Percentiles rank a stretch among this genome's conserved stretches.
phyloP scores from a whole-genome alignment of 2,329 filamentous ascomycete species.

The Tolypocladium album region DNA sequence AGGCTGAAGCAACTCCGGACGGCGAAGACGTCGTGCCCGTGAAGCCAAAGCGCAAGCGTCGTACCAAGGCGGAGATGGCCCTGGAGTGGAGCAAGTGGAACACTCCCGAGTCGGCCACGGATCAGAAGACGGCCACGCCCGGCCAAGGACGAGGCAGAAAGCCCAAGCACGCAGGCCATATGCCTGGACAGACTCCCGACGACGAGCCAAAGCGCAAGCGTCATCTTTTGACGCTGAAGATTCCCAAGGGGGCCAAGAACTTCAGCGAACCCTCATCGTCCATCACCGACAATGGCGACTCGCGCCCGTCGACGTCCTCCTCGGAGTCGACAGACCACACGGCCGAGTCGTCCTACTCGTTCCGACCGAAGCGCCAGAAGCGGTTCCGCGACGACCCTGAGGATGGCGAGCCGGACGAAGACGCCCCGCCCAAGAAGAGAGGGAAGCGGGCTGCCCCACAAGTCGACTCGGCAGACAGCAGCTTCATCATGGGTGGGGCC shows the following conservation, averaged over 20 bases:
- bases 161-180: neutral
- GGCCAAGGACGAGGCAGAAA: neutral
- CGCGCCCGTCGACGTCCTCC: conserved; percentile 40
- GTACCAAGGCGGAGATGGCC: conserved; percentile 1
- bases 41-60: conserved; percentile 16
- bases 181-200: neutral
- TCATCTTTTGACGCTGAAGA: conserved; percentile 25
- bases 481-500: neutral
- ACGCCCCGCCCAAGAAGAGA: conserved; percentile 27
- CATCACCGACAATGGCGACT: conserved; percentile 31
- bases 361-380: conserved; percentile 44
- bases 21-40: conserved; percentile 12
- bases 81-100: conserved; percentile 1
- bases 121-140: neutral
- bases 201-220: conserved; percentile 15
- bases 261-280: conserved; percentile 24
- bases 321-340: conserved; percentile 40
- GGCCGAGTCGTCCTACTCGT: conserved; percentile 38
- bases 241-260: conserved; percentile 26
- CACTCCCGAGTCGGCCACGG: neutral
- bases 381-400: conserved; percentile 40
- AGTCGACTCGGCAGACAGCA: neutral
- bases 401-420: conserved; percentile 23
- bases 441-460: conserved; percentile 16
- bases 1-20: conserved; percentile 21